A percentile compares a stretch with the other conserved stretches of the same genome.
Evolutionary conservation across 805 yeast species (phyloP).

Genomic region (Starmerella potacharoeniae): DNA sequence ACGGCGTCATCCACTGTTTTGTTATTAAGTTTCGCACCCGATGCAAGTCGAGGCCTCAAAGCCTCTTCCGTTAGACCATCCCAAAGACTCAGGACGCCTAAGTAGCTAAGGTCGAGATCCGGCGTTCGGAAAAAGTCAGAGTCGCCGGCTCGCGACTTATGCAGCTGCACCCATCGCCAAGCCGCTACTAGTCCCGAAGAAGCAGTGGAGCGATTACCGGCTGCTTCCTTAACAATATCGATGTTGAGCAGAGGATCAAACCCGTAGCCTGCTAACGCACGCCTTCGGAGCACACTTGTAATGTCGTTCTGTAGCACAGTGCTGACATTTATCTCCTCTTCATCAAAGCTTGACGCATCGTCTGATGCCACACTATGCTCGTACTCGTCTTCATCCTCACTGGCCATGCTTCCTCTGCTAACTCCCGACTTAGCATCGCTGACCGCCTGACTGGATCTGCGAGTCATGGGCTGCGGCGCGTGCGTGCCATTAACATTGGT

Average conservation of each 20-base stretch:
- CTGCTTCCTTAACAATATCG: constrained; percentile 29
- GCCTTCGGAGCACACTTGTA: constrained; percentile 53
- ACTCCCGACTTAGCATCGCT: not conserved
- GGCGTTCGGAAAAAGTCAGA: constrained; percentile 52
- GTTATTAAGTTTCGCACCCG: constrained; percentile 27
- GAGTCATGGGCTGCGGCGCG: not conserved
- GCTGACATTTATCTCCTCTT: constrained; percentile 19
- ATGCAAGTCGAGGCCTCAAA: constrained; percentile 19
- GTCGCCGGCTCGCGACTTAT: constrained; percentile 44
- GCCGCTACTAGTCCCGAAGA: constrained; percentile 50
- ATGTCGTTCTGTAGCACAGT: constrained; percentile 56
- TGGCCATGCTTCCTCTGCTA: not conserved
- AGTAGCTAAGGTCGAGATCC: constrained; percentile 64
- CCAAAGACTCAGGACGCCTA: constrained; percentile 89
- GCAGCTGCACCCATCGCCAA: constrained; percentile 84
- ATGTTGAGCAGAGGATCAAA: constrained; percentile 55
- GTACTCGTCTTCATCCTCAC: not conserved
- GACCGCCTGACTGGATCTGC: not conserved
- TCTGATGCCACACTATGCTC: constrained; percentile 9
- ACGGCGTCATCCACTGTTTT: constrained; percentile 42
- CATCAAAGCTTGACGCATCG: constrained; percentile 9
- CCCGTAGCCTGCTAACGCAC: constrained; percentile 68
- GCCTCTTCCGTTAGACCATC: constrained; percentile 33
- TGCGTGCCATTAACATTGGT: not conserved
- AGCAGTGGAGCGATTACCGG: constrained; percentile 30